Base-by-base conservation (phyloP, 306 rosid species). In the Vigna trinervia region DNA sequence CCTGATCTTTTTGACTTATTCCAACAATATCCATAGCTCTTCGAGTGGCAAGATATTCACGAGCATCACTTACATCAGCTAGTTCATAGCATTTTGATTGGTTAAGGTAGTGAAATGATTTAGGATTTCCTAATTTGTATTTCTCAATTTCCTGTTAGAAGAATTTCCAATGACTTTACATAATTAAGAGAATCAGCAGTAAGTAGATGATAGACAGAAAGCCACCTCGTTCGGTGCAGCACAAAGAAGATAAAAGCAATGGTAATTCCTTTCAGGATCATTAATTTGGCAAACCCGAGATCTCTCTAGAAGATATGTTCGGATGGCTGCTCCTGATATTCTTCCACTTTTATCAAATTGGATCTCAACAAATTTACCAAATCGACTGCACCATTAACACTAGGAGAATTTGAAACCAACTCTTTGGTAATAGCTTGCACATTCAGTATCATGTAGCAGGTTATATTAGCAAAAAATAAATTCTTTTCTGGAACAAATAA, bases 21-120 rank as follows among this genome's bases (percentile, higher is more conserved):
- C 99, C 99, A 81, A 96, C 99, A 82, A 93, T 58, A 81, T 91
- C 98, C 99, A 96, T 96, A 59, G 99, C 99, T 87, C 96, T 91
- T 75, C 99, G 89, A 36, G 97, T 96, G 78, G 99, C 98, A 81
- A 96, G 99, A 76, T 91, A 96, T 51, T 96, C 99, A 78, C 86
- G 96, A 17, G 98, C 91, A 73, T 96, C 99, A 84, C 86, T 92
- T 74, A 90, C 78, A 62, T 90, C 99, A 80, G 85, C 96, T 85
- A 96, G 90, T 60, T 96, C 99, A 47, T 86, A 91, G 86, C 94
- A 96, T 73, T 85, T 87, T 81, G 98, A 91, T 82, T 96, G 98
- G 86, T 96, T 96, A 62, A 96, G 98, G 86, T 93, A 96, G 85
- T 93, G 99, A 84, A 93, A 96, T 60, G 97, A 80, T 83, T 51